Evolutionary conservation across 441 rosid genomes (phyloP).

Genomic region (Pelargonium fulgidum): DNA sequence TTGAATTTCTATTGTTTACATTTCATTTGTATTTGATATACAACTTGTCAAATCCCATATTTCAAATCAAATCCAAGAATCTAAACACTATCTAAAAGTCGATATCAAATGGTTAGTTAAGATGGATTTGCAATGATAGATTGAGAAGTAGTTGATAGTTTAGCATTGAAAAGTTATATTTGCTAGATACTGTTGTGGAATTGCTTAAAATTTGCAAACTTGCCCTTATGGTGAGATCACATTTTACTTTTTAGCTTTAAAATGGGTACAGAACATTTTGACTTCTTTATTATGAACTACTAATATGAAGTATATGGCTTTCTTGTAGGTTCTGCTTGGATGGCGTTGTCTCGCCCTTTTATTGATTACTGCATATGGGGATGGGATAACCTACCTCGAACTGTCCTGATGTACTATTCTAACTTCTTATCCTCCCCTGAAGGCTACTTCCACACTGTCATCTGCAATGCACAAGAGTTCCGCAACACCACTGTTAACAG

Average conservation of each 20-base stretch:
- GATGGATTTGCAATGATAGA: no score
- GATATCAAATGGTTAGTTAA: no score
- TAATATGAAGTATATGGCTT: not conserved
- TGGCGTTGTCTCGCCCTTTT: slow-evolving; percentile 58
- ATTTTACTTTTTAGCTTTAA: not conserved
- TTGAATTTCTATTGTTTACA: no score
- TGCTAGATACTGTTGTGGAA: not conserved
- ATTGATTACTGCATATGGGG: slow-evolving; percentile 76
- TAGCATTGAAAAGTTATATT: not conserved
- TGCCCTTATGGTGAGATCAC: not conserved
- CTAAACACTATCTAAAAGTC: no score
- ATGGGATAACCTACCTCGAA: slow-evolving; percentile 82
- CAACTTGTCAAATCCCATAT: no score
- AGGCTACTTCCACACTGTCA: slow-evolving; percentile 86
- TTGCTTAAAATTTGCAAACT: not conserved
- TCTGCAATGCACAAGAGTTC: slow-evolving; percentile 60
- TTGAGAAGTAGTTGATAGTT: not conserved
- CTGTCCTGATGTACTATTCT: slow-evolving; percentile 73
- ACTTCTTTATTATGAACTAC: no score
- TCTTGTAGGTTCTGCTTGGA: slow-evolving; percentile 78
- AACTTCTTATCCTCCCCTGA: slow-evolving; percentile 87
- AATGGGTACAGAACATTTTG: no score
- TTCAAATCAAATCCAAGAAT: no score
- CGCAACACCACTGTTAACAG: slow-evolving; percentile 52
- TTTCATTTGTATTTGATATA: no score